These are phyloP conservation scores for Hygrophorus russula DNA, from an alignment of 768 basidiomycete genomes.

Conservation along the genomic window DNA sequence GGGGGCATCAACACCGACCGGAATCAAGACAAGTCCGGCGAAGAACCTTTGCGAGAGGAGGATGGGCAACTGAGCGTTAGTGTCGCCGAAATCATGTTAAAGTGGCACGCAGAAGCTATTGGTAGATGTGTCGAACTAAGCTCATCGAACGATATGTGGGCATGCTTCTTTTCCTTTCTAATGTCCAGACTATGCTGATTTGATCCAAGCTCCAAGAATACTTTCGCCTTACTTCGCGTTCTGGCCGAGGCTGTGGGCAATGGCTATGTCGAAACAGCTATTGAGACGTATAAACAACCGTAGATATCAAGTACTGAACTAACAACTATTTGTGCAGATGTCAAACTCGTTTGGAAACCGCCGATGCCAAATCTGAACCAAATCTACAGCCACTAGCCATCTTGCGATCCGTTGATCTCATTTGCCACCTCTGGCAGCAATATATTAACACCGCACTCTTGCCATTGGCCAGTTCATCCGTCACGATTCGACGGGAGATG, in stretches of 20 bases:
- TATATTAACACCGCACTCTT: conserved; percentile 87
- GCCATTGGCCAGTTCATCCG: conserved; percentile 75
- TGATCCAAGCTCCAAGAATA: conserved; percentile 92
- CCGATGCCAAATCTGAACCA: conserved; percentile 74
- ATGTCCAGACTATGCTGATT: conserved; percentile 5
- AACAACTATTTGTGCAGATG: conserved; percentile 35
- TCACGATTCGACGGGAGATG: conserved; percentile 89
- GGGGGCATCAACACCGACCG: conserved; percentile 61
- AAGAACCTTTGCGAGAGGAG: conserved; percentile 66
- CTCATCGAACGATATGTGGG: conserved; percentile 74
- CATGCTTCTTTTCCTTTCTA: conserved; percentile 6
- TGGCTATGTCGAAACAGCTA: conserved; percentile 81
- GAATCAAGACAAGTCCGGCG: conserved; percentile 38
- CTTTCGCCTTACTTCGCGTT: conserved; percentile 70
- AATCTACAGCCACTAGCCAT: conserved; percentile 56
- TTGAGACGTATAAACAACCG: conserved; percentile 68
- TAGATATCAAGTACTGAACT: background rate
- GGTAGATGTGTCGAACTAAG: conserved; percentile 91
- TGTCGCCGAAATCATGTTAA: conserved; percentile 81
- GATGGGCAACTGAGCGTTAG: conserved; percentile 74
- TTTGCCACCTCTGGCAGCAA: conserved; percentile 95
- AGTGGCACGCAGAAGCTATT: conserved; percentile 96
- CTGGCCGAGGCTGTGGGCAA: conserved; percentile 78
- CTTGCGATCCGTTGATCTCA: conserved; percentile 67
- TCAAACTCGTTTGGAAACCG: conserved; percentile 55